These are phyloP conservation scores for Exserohilum rostratum DNA, from an alignment of 2,329 filamentous ascomycete genomes.

Conservation along the genomic window DNA sequence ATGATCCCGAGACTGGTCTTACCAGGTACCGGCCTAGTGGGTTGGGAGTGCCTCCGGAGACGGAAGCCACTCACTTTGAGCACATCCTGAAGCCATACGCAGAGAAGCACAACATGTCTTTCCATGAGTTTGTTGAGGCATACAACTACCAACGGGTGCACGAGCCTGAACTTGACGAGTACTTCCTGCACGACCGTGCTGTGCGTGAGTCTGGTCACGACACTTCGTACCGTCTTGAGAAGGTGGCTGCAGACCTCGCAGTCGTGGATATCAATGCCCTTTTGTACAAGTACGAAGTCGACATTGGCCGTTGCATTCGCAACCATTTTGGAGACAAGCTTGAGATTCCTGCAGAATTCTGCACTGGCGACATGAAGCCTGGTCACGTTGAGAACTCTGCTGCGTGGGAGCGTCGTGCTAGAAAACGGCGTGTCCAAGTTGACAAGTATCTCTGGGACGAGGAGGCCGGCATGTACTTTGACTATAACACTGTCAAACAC, in stretches of 20 bases:
- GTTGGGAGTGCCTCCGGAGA: slow-evolving; percentile 86
- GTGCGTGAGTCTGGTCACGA: slow-evolving; percentile 97
- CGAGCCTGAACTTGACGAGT: slow-evolving; percentile 90
- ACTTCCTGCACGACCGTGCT: slow-evolving; percentile 94
- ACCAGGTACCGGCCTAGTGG: slow-evolving; percentile 86
- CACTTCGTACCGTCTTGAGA: slow-evolving; percentile 91
- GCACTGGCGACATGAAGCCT: slow-evolving; percentile 66
- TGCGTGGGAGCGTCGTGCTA: slow-evolving; percentile 87
- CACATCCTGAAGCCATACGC: slow-evolving; percentile 83
- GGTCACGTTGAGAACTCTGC: slow-evolving; percentile 81
- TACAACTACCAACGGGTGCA: slow-evolving; percentile 78
- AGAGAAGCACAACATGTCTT: slow-evolving; percentile 80
- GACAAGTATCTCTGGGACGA: slow-evolving; percentile 96
- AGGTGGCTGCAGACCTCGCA: slow-evolving; percentile 77
- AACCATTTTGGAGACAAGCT: slow-evolving; percentile 83
- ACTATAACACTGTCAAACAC: slow-evolving; percentile 87
- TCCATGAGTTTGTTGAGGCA: slow-evolving; percentile 82
- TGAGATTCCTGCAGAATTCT: slow-evolving; percentile 82
- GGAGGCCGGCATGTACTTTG: slow-evolving; percentile 93
- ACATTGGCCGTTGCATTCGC: slow-evolving; percentile 87
- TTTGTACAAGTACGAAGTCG: slow-evolving; percentile 95
- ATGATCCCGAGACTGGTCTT: slow-evolving; percentile 77
- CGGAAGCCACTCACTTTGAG: slow-evolving; percentile 83
- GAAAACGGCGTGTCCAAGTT: slow-evolving; percentile 81
- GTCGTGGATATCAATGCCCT: slow-evolving; percentile 95